Conservation (phyloP, 2,329 filamentous ascomycete species). For the Aureobasidium musti region DNA sequence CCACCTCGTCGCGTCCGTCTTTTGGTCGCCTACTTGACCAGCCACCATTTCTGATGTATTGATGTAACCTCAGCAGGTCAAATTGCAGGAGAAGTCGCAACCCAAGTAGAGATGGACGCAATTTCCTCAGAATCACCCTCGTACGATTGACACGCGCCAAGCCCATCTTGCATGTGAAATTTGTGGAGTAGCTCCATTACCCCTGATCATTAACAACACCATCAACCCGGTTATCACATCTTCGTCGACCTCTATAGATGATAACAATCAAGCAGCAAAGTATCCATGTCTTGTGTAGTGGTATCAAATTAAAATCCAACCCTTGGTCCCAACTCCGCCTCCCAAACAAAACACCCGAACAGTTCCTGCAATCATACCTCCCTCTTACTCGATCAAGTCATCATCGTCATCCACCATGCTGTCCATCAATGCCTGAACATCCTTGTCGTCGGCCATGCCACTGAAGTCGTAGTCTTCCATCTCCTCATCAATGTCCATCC, state of each 20-base stretch:
- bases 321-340: not conserved
- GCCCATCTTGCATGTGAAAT: slow-evolving; percentile 22
- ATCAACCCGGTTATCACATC: not conserved
- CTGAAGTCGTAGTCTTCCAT: slow-evolving; percentile 31
- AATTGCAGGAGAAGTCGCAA: not conserved
- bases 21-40: slow-evolving; percentile 28
- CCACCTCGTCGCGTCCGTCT: slow-evolving; percentile 81
- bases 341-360: not conserved
- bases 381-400: slow-evolving; percentile 29
- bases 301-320: slow-evolving; percentile 13
- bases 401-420: slow-evolving; percentile 32
- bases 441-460: slow-evolving; percentile 31
- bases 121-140: slow-evolving; percentile 6
- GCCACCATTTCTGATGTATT: slow-evolving; percentile 6
- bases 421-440: slow-evolving; percentile 32
- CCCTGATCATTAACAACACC: not conserved
- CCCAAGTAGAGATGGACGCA: not conserved
- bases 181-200: slow-evolving; percentile 17
- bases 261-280: not conserved
- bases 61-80: not conserved
- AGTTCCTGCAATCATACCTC: not conserved
- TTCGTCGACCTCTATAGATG: not conserved
- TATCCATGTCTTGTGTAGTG: slow-evolving; percentile 8
- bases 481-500: slow-evolving; percentile 30
- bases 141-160: slow-evolving; percentile 27